Base-by-base conservation (phyloP, 163 green algal genomes). In the Scenedesmus sp. region DNA sequence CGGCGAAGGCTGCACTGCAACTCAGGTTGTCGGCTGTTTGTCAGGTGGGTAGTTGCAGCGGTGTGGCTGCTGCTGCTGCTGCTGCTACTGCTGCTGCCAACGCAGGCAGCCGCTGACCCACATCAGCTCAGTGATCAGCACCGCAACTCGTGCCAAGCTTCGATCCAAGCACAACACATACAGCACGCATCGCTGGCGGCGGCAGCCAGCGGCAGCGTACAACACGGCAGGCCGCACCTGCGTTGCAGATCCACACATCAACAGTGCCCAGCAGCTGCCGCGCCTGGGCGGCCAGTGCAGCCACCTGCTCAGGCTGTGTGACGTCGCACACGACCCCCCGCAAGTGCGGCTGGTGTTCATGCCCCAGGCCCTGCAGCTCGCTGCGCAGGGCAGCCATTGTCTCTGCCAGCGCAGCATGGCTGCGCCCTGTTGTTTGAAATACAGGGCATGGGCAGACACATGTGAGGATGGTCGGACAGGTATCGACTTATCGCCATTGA, bases 201-300 rank as follows among this genome's bases (percentile, higher is more conserved):
- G 7, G 22, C 59, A 72, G 59, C 59, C 2, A 7, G 20, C n/a
- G 33, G 2, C 59, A 72, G 12, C 59, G 51, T 10, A 26, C 12
- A 22, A 61, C 4, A n/a, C 4, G 7, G 65, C 65, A 40, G 68
- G n/a, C 35, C 78, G 24, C 94, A 86, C 94, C 96, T 0, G 97
- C 97, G 59, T 98, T 98, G 95, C 97, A 98, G 85, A 98, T 94
- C 97, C 96, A 98, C n/a, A 97, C 95, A 83, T 98, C 96, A 10
- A 97, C 87, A 10, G 79, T 51, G 76, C 96, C 95, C 87, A 97
- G 35, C 46, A 70, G 18, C n/a, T 33, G 37, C 33, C 18, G 44
- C 26, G 86, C 76, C 15, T 83, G 35, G 22, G 35, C 86, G 16
- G 72, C 76, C 43, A 91, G 76, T 42, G 84, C 84, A 22, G 82